Evolutionary conservation across 768 basidiomycete genomes (phyloP), one percentile per base, ranked within the genome.

Genomic region (Boletus rubescentipes): DNA sequence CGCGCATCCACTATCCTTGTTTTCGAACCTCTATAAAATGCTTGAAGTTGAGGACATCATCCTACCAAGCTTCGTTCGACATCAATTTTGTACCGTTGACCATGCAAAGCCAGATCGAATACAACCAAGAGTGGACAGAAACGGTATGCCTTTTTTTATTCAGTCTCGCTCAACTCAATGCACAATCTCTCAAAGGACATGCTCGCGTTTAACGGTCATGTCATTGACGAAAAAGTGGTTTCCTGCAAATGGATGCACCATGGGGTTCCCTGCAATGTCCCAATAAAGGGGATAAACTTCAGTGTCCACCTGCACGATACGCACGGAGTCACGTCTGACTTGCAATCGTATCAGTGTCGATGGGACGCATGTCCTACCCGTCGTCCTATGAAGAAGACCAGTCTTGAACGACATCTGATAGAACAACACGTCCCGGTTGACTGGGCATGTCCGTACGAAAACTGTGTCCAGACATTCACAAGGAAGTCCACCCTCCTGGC

Each of bases 371-470:
- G 64, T 45, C 0, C 2, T 9, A 36, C n/a, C n/a, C n/a, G 1
- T 10, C 0, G 0, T 2, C 36, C 41, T 1, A 61, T 66, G 64
- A 42, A 3, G 39, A 55, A 3, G 30, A 6, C 55, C 0, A 54
- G 49, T 29, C 54, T 64, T 5, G 52, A 54, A 10, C 37, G 63
- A 0, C 63, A 64, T 15, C 1, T 46, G 2, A 41, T 9, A 0
- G 63, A 65, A 1, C 52, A 44, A 2, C 63, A 64, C 23, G 9
- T 60, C 12, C 49, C 59, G 0, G 49, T 15, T 2, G 51, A 6
- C 11, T 65, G 63, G 63, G 42, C 50, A 0, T 64, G 63, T 9
- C 54, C 51, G 0, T 0, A 0, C n/a, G n/a, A n/a, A n/a, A n/a
- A n/a, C 1, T 63, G 61, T n/a, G 0, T 0, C 2, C 5, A 9